Evolutionary conservation across 202 grass and related monocot species (phyloP).

Genomic region (Carex sylvatica): DNA sequence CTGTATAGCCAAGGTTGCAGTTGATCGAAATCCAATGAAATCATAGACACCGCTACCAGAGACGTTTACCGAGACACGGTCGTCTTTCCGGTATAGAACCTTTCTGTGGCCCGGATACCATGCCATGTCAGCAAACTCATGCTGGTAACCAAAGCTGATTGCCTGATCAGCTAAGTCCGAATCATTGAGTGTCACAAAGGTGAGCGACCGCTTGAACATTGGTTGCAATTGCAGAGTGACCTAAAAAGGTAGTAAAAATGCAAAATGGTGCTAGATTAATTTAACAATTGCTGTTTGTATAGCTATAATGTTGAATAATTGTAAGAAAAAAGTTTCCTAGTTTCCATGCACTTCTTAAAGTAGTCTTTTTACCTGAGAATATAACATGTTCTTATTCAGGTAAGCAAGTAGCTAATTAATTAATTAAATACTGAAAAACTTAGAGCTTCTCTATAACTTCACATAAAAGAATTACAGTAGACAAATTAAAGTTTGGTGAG

Average conservation of each 20-base stretch:
- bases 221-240: constrained; percentile 55
- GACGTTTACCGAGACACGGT: constrained; percentile 35
- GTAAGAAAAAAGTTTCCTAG: too few relatives aligned
- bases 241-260: constrained; percentile 23
- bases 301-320: too few relatives aligned
- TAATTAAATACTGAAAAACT: not conserved
- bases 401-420: not conserved
- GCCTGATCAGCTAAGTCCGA: constrained; percentile 39
- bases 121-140: constrained; percentile 60
- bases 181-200: constrained; percentile 42
- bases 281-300: not conserved
- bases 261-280: not conserved
- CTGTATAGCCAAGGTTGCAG: not conserved
- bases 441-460: not conserved
- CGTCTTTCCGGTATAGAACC: constrained; percentile 48
- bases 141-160: constrained; percentile 37
- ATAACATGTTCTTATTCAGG: not conserved
- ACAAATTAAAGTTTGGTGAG: not conserved
- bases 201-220: constrained; percentile 65
- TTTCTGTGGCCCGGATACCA: constrained; percentile 46
- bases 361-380: too few relatives aligned
- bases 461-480: not conserved
- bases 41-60: constrained; percentile 42
- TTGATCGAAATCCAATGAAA: constrained; percentile 53
- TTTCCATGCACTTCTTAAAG: too few relatives aligned